A percentile compares a stretch with the other conserved stretches of the same genome.
Conservation (phyloP, 495 filamentous ascomycete genomes). For the Xanthoparmelia taractica region DNA sequence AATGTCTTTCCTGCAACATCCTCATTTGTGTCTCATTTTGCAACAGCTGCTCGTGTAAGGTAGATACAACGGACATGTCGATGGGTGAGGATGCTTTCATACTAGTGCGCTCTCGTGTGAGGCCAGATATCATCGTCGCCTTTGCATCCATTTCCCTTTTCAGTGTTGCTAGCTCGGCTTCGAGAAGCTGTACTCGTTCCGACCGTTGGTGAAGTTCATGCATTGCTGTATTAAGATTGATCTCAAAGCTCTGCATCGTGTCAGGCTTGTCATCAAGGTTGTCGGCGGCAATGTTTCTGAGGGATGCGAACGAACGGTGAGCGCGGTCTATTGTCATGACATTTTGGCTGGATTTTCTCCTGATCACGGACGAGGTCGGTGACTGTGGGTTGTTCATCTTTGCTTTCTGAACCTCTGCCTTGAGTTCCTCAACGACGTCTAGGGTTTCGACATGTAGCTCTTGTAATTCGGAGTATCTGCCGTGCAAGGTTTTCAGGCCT, state of each 20-base stretch:
- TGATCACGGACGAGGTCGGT: constrained; percentile 67
- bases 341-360: constrained; percentile 90
- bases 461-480: constrained; percentile 75
- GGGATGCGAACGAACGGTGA: constrained; percentile 80
- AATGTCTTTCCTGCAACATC: constrained; percentile 63
- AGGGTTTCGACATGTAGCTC: constrained; percentile 72
- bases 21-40: constrained; percentile 76
- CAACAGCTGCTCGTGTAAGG: constrained; percentile 77
- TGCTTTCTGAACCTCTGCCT: constrained; percentile 71
- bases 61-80: constrained; percentile 86
- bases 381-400: constrained; percentile 57
- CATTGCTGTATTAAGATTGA: constrained; percentile 85
- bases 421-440: constrained; percentile 79
- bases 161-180: constrained; percentile 71
- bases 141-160: constrained; percentile 96
- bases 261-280: constrained; percentile 77
- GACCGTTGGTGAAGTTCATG: constrained; percentile 81
- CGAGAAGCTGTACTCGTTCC: constrained; percentile 81
- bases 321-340: constrained; percentile 83
- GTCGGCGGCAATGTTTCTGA: constrained; percentile 79
- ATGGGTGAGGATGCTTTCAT: constrained; percentile 75
- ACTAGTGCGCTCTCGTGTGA: constrained; percentile 85
- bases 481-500: constrained; percentile 58
- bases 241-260: constrained; percentile 83
- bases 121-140: constrained; percentile 85